Evolutionary conservation across 352 stramenopile species (phyloP).

Genomic region (Achlya hypogyna): DNA sequence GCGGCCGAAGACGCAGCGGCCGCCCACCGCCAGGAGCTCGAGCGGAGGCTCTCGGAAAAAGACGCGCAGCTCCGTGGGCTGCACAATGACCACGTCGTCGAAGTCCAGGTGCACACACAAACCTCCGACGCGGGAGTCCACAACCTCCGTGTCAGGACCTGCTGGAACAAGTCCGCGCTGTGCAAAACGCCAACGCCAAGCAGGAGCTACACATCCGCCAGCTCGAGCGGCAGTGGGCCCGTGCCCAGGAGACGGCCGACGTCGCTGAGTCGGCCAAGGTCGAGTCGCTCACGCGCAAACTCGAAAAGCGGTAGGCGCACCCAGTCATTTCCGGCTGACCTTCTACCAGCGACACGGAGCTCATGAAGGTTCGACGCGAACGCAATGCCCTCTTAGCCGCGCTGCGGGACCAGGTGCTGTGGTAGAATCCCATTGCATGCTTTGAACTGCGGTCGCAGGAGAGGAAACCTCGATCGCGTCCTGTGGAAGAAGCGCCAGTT

Average conservation of each 20-base stretch:
- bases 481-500: neutral
- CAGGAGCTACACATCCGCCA: slow-evolving; percentile 48
- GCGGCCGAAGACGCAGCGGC: neutral
- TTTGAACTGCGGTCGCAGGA: neutral
- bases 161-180: neutral
- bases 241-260: slow-evolving; percentile 34
- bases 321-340: slow-evolving; percentile 14
- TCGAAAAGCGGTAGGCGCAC: slow-evolving; percentile 31
- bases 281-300: slow-evolving; percentile 33
- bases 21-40: neutral
- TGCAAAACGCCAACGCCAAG: slow-evolving; percentile 37
- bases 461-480: neutral
- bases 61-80: neutral
- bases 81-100: neutral
- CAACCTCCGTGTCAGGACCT: neutral
- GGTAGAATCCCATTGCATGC: neutral
- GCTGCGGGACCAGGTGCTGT: slow-evolving; percentile 34
- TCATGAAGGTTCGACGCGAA: slow-evolving; percentile 47
- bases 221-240: slow-evolving; percentile 51
- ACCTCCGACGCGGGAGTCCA: no score
- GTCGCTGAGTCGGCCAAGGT: slow-evolving; percentile 36
- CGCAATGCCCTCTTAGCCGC: slow-evolving; percentile 52
- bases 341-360: slow-evolving; percentile 39
- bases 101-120: neutral
- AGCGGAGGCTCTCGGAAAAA: neutral